Percentiles rank a stretch among this genome's conserved stretches.
These are phyloP conservation scores for Coriaria nepalensis DNA, from an alignment of 306 rosid species.

Conservation along the genomic window DNA sequence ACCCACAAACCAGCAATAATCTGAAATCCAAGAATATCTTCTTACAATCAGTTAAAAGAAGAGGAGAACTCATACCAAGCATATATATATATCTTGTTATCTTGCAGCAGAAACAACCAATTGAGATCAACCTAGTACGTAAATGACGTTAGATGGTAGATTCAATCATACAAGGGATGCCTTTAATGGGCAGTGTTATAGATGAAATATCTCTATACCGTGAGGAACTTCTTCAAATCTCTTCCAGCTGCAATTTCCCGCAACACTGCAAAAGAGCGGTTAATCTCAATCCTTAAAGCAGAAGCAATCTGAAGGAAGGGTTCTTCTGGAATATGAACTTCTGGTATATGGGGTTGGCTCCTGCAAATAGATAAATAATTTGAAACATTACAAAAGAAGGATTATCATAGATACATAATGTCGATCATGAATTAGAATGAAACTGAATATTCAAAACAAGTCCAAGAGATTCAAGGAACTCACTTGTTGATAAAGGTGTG, in stretches of 20 bases:
- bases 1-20: constrained; percentile 81
- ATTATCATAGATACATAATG: no score
- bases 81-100: no score
- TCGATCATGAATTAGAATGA: not conserved
- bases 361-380: constrained; percentile 16
- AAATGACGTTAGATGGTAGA: not conserved
- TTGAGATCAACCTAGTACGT: not conserved
- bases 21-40: constrained; percentile 17
- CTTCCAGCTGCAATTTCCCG: constrained; percentile 82
- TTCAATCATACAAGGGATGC: not conserved
- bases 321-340: constrained; percentile 61
- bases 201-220: constrained; percentile 31
- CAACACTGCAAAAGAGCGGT: constrained; percentile 38
- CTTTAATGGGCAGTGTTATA: not conserved
- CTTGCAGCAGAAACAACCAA: not conserved
- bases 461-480: constrained; percentile 10
- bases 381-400: no score
- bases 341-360: constrained; percentile 68
- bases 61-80: no score
- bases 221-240: constrained; percentile 78
- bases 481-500: constrained; percentile 76
- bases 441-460: not conserved
- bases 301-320: constrained; percentile 57
- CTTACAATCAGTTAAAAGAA: no score
- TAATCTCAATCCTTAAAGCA: constrained; percentile 51